Conservation (phyloP, 345 rosid species). For the Aquilaria malaccensis region DNA sequence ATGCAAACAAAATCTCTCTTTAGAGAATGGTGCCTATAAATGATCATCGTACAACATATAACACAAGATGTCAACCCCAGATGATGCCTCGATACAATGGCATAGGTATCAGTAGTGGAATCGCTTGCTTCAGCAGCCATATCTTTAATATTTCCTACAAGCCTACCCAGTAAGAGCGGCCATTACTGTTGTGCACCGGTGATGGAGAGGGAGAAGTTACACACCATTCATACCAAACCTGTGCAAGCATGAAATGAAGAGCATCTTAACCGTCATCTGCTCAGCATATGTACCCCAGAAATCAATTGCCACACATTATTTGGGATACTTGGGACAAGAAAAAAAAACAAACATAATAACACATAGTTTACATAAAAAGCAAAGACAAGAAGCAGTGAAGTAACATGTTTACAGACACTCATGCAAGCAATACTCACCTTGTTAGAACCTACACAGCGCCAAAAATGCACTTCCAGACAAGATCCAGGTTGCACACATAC, state of each 20-base stretch:
- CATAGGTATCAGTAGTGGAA: too few relatives aligned
- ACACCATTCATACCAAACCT: conserved; percentile 99
- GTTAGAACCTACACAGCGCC: conserved; percentile 79
- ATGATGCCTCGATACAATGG: too few relatives aligned
- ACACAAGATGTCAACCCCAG: too few relatives aligned
- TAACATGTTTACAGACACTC: not conserved
- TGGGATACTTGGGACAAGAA: not conserved
- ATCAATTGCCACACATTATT: too few relatives aligned
- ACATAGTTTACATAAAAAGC: not conserved
- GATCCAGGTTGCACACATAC: conserved; percentile 47
- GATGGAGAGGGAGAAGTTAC: conserved; percentile 57
- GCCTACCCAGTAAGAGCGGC: conserved; percentile 97
- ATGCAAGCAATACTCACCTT: conserved; percentile 41
- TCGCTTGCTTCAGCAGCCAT: too few relatives aligned
- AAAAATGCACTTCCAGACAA: conserved; percentile 76
- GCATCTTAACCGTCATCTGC: too few relatives aligned
- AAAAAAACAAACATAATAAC: not conserved
- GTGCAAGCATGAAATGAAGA: conserved; percentile 5
- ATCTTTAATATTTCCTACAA: conserved; percentile 30
- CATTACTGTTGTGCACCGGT: conserved; percentile 84
- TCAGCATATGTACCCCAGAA: too few relatives aligned
- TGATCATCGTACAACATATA: too few relatives aligned
- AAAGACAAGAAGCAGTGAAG: too few relatives aligned
- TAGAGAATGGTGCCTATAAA: too few relatives aligned
- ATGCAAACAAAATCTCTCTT: too few relatives aligned